Evolutionary conservation across 169 alveolate genomes (phyloP).

Genomic region (Eimeria sp.): DNA sequence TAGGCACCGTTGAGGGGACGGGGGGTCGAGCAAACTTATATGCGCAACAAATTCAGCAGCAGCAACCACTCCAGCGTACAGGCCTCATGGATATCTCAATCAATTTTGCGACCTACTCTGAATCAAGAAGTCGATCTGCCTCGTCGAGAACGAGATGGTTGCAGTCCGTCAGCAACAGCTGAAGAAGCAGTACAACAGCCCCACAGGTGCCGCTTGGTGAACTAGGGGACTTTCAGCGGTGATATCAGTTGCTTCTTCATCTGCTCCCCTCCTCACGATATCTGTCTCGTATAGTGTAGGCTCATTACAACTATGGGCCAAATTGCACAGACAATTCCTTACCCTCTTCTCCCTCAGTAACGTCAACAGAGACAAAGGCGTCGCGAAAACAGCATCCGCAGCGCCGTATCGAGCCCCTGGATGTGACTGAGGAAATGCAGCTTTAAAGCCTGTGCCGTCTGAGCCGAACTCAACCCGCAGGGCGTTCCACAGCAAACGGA

Average conservation of each 20-base stretch:
- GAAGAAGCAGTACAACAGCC: not conserved
- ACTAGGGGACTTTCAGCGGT: not conserved
- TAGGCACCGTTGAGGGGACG: not conserved
- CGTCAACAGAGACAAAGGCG: conserved; percentile 34
- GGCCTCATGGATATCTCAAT: not conserved
- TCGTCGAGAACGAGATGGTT: conserved; percentile 90
- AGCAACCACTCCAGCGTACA: not conserved
- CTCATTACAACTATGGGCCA: not conserved
- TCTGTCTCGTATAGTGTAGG: no score
- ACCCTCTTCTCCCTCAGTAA: conserved; percentile 29
- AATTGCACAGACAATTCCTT: not conserved
- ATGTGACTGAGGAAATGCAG: conserved; percentile 67
- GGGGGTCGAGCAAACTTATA: not conserved
- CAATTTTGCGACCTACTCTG: conserved; percentile 56
- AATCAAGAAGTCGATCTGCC: conserved; percentile 90
- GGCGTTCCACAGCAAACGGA: not conserved
- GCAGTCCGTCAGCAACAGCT: conserved; percentile 85
- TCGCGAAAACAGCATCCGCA: conserved; percentile 62
- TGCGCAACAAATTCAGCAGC: conserved; percentile 8
- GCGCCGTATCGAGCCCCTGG: conserved; percentile 43
- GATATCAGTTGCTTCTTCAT: not conserved
- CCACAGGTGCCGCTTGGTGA: not conserved
- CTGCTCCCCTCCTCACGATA: not conserved
- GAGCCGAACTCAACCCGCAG: not conserved
- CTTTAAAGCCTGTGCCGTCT: conserved; percentile 65